Base-by-base conservation (phyloP, 805 yeast genomes). In the Ogataea paraovalis region DNA sequence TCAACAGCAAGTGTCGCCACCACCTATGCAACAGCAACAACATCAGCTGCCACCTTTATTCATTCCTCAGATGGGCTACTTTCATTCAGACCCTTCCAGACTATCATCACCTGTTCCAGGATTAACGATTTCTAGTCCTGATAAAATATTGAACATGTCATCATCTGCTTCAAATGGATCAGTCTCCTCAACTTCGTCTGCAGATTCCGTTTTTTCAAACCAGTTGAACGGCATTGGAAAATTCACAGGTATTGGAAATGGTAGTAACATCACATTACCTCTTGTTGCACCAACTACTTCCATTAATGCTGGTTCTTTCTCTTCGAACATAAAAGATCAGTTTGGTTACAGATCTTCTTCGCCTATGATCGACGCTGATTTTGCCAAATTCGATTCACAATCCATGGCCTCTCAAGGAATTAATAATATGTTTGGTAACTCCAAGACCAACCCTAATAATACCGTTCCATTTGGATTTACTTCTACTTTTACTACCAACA, bases 111-210 rank as follows among this genome's bases (percentile, higher is more conserved):
- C 39, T 25, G 16, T 13, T 20, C 9, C 42, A 7, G 23, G 22
- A 13, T n/a, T 25, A 28, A 28, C 25, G 22, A 12, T 23, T 5
- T 21, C 44, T 14, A 33, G 21, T 22, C 39, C 39, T 2, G 38
- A 30, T 16, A 34, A 30, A 13, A 14, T n/a, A 3, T 7, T 43
- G 4, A 33, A 39, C 18, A 10, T 20, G 3, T 22, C 21, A 8
- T 16, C 32, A 4, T 18, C 38, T 13, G 32, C 38, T 20, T 40
- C 44, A n/a, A 37, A 13, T 33, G 43, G 43, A 4, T 46, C 49
- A 3, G 21, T 39, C 3, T 45, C 48, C 12, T 41, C 48, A 5
- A 20, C 39, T 10, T 25, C 34, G 8, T 42, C 49, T 12, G 19
- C 41, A n/a, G 34, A 20, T n/a, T 38, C 42, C 13, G 8, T 19